A percentile compares a stretch with the other conserved stretches of the same genome.
Evolutionary conservation across 805 yeast genomes (phyloP).

Genomic region (Suhomyces sp.): DNA sequence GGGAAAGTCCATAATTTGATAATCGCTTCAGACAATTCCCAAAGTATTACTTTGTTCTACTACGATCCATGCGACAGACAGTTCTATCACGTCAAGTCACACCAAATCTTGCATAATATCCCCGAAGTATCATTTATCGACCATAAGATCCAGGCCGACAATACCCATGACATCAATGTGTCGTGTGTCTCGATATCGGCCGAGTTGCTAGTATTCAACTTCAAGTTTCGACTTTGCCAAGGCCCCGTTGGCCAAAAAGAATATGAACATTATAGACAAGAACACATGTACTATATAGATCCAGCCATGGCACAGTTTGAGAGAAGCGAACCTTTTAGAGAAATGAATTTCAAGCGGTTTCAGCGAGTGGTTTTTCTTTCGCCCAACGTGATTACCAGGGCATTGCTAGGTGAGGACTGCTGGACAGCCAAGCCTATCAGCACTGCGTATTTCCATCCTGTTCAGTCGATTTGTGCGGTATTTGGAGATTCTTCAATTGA

Average conservation of each 20-base stretch:
- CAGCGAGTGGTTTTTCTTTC: constrained; percentile 19
- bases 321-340: constrained; percentile 8
- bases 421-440: constrained; percentile 52
- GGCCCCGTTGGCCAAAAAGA: constrained; percentile 27
- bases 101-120: constrained; percentile 51
- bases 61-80: constrained; percentile 22
- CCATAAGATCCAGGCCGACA: constrained; percentile 14
- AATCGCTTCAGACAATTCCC: constrained; percentile 55
- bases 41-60: constrained; percentile 41
- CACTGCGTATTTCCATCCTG: constrained; percentile 45
- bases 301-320: constrained; percentile 23
- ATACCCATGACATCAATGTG: constrained; percentile 26
- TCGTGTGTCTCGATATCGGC: constrained; percentile 47
- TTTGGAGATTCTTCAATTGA: constrained; percentile 44
- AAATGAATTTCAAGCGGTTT: constrained; percentile 13
- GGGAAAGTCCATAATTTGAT: constrained; percentile 32
- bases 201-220: constrained; percentile 41
- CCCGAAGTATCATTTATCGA: constrained; percentile 47
- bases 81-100: constrained; percentile 35
- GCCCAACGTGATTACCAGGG: constrained; percentile 31
- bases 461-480: constrained; percentile 44
- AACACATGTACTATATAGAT: constrained; percentile 23
- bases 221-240: constrained; percentile 21
- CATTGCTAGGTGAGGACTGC: constrained; percentile 43
- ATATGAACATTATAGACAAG: constrained; percentile 8